Conservation (phyloP, 495 filamentous ascomycete species). For the Pyronema domesticum region DNA sequence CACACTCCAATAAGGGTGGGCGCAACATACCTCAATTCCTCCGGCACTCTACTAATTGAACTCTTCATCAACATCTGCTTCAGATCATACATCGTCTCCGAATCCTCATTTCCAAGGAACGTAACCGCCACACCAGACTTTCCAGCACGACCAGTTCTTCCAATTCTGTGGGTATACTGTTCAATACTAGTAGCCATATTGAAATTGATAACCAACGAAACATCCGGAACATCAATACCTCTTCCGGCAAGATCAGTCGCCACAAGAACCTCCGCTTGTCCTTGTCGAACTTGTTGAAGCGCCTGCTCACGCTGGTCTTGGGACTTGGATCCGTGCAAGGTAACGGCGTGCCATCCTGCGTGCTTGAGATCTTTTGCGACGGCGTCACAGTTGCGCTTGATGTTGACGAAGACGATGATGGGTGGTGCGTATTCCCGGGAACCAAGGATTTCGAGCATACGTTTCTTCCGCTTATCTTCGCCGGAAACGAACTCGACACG, state of each 20-base stretch:
- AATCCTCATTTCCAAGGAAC: slow-evolving; percentile 84
- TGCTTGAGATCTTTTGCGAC: slow-evolving; percentile 89
- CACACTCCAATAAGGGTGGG: background rate
- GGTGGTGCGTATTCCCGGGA: slow-evolving; percentile 76
- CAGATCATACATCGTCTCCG: slow-evolving; percentile 86
- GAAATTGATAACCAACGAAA: slow-evolving; percentile 91
- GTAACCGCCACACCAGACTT: slow-evolving; percentile 96
- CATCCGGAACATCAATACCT: slow-evolving; percentile 96
- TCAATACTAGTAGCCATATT: slow-evolving; percentile 95
- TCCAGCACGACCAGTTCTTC: slow-evolving; percentile 91
- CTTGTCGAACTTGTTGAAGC: slow-evolving; percentile 65
- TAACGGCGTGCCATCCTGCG: slow-evolving; percentile 80
- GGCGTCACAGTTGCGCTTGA: slow-evolving; percentile 97
- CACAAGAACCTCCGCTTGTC: slow-evolving; percentile 71
- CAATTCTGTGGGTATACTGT: slow-evolving; percentile 92
- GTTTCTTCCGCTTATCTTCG: slow-evolving; percentile 96
- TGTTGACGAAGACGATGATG: slow-evolving; percentile 99
- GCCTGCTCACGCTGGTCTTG: slow-evolving; percentile 96
- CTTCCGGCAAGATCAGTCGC: slow-evolving; percentile 91
- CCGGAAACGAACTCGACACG: slow-evolving; percentile 81
- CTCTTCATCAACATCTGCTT: slow-evolving; percentile 94
- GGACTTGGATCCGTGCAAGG: slow-evolving; percentile 85
- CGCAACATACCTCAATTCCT: slow-evolving; percentile 48
- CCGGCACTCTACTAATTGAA: slow-evolving; percentile 72
- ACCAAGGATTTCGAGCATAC: slow-evolving; percentile 72